Conservation (phyloP, 805 yeast genomes). For the Kuraishia cidri region DNA sequence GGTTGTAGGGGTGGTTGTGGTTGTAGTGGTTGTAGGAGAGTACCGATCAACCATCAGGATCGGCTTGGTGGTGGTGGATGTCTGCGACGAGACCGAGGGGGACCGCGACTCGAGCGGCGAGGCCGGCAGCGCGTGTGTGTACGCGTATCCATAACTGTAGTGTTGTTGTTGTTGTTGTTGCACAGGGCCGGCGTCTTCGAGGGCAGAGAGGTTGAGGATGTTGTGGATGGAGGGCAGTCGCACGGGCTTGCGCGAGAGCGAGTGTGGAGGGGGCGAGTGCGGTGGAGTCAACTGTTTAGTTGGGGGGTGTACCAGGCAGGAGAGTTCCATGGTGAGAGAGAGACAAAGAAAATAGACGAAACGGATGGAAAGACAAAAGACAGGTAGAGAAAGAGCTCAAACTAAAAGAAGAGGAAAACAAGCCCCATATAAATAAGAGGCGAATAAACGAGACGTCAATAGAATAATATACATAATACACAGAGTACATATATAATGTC, state of each 20-base stretch:
- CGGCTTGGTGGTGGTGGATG: too few relatives aligned
- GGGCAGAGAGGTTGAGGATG: neutral
- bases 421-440: too few relatives aligned
- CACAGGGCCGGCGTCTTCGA: neutral
- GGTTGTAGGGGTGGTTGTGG: neutral
- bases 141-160: neutral
- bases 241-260: too few relatives aligned
- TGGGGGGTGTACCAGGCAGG: neutral
- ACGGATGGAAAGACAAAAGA: neutral
- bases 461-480: too few relatives aligned
- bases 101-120: neutral
- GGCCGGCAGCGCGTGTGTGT: neutral
- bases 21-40: neutral
- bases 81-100: neutral
- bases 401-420: too few relatives aligned
- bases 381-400: neutral
- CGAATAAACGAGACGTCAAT: too few relatives aligned
- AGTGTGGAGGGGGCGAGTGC: neutral
- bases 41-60: neutral
- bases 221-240: conserved; percentile 1
- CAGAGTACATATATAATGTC: too few relatives aligned
- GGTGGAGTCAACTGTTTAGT: neutral
- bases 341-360: neutral
- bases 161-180: conserved; percentile 1
- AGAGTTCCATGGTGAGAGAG: neutral